These are phyloP conservation scores for Arabidopsis suecica DNA, from an alignment of 345 rosid species.

Conservation along the genomic window DNA sequence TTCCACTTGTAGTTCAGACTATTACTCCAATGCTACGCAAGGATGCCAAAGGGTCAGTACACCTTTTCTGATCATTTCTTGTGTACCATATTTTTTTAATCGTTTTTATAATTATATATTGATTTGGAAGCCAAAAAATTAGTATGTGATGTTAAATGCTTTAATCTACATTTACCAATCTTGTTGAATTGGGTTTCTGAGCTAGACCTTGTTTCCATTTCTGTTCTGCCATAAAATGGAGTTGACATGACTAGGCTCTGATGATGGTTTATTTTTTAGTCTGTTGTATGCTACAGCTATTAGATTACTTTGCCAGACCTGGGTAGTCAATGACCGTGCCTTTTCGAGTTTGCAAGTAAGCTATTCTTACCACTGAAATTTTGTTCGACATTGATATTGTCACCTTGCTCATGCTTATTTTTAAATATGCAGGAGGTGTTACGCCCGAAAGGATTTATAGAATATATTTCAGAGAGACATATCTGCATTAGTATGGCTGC, in stretches of 20 bases:
- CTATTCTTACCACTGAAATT: slow-evolving; percentile 11
- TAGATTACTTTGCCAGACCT: slow-evolving; percentile 94
- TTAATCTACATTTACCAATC: slow-evolving; percentile 20
- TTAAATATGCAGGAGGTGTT: slow-evolving; percentile 62
- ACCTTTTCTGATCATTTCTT: slow-evolving; percentile 26
- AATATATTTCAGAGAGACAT: slow-evolving; percentile 63
- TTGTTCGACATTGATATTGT: slow-evolving; percentile 10
- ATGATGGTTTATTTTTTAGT: slow-evolving; percentile 59
- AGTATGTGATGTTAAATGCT: slow-evolving; percentile 20
- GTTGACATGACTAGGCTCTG: slow-evolving; percentile 34
- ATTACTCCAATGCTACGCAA: slow-evolving; percentile 82
- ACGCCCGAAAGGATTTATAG: slow-evolving; percentile 62
- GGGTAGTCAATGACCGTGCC: slow-evolving; percentile 89
- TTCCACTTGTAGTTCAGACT: slow-evolving; percentile 84
- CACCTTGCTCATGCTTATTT: slow-evolving; percentile 19
- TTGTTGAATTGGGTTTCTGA: slow-evolving; percentile 15
- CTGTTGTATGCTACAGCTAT: slow-evolving; percentile 77
- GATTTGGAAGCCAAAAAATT: slow-evolving; percentile 29
- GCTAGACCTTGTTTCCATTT: slow-evolving; percentile 23
- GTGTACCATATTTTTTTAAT: slow-evolving; percentile 10
- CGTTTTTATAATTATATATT: slow-evolving; percentile 3
- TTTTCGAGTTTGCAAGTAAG: slow-evolving; percentile 77
- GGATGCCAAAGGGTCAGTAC: slow-evolving; percentile 69
- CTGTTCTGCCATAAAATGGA: slow-evolving; percentile 20
- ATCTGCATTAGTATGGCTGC: slow-evolving; percentile 82